A percentile compares a stretch with the other conserved stretches of the same genome.
Evolutionary conservation across 73 alveolate species (phyloP).

Genomic region (Paramecium caudatum): DNA sequence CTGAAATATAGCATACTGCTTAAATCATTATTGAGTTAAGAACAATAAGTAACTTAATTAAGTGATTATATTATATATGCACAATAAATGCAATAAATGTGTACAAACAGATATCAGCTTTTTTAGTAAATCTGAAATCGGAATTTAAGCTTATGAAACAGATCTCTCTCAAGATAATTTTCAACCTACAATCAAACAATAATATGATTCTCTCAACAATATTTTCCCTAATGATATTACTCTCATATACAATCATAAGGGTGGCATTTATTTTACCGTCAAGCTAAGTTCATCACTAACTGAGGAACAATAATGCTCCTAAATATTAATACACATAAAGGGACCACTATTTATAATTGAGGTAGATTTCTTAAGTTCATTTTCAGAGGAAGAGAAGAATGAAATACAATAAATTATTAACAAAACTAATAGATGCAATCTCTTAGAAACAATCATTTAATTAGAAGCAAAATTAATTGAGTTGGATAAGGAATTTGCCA

Average conservation of each 20-base stretch:
- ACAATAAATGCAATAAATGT: too few relatives aligned
- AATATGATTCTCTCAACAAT: background rate
- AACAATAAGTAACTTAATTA: background rate
- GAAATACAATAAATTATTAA: background rate
- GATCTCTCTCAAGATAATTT: background rate
- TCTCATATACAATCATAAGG: background rate
- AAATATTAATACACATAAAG: background rate
- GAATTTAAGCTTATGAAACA: background rate
- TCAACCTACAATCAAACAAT: slow-evolving; percentile 1
- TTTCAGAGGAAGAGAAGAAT: background rate
- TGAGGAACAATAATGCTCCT: slow-evolving; percentile 5
- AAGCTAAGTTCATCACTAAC: background rate
- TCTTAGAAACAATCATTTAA: slow-evolving; percentile 2
- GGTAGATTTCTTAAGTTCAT: background rate
- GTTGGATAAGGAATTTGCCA: slow-evolving; percentile 13
- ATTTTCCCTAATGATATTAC: slow-evolving; percentile 9
- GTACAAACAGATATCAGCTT: background rate
- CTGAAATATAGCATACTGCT: background rate
- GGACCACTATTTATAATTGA: background rate
- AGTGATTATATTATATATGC: too few relatives aligned
- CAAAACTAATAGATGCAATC: background rate
- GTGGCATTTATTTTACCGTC: background rate
- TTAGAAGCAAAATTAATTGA: slow-evolving; percentile 18
- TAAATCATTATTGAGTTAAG: slow-evolving; percentile 14
- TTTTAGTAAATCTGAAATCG: background rate